These are phyloP conservation scores for Irineochytrium annulatum DNA, from an alignment of 192 early-diverging fungal genomes.

Conservation along the genomic window DNA sequence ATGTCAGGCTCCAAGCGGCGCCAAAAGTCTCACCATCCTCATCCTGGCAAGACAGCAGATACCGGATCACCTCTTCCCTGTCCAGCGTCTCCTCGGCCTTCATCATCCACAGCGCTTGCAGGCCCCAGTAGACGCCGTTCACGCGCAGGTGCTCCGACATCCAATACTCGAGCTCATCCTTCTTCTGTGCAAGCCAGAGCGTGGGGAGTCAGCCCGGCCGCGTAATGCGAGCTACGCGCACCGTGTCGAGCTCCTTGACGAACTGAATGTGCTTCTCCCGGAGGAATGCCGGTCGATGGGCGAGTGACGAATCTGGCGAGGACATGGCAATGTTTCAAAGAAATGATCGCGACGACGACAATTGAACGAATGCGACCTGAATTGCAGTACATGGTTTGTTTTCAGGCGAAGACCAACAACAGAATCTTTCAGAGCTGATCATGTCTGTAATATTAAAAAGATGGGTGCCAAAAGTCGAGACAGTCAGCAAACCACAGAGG, in stretches of 20 bases:
- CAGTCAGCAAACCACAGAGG: too few relatives aligned
- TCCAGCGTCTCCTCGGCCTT: slow-evolving; percentile 60
- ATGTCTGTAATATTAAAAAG: too few relatives aligned
- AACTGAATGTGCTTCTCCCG: slow-evolving; percentile 34
- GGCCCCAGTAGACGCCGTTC: slow-evolving; percentile 90
- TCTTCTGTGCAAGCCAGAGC: slow-evolving; percentile 45
- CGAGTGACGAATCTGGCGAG: too few relatives aligned
- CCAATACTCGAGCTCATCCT: slow-evolving; percentile 91
- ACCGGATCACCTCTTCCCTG: slow-evolving; percentile 69
- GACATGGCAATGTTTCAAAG: too few relatives aligned
- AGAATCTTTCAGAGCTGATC: too few relatives aligned
- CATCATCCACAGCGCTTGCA: slow-evolving; percentile 77
- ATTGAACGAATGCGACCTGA: too few relatives aligned
- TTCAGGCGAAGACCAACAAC: too few relatives aligned
- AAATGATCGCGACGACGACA: too few relatives aligned
- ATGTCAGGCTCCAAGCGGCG: too few relatives aligned
- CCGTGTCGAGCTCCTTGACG: slow-evolving; percentile 38
- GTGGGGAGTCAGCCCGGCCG: background rate
- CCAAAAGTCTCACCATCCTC: slow-evolving; percentile 59
- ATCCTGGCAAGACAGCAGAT: slow-evolving; percentile 75
- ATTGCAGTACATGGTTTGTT: too few relatives aligned
- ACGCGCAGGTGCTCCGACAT: slow-evolving; percentile 84
- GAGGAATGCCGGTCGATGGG: slow-evolving; percentile 22
- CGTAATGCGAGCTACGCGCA: slow-evolving; percentile 5
- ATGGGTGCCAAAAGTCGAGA: too few relatives aligned